Conservation (phyloP, 495 filamentous ascomycete species). For the Glonium stellatum region DNA sequence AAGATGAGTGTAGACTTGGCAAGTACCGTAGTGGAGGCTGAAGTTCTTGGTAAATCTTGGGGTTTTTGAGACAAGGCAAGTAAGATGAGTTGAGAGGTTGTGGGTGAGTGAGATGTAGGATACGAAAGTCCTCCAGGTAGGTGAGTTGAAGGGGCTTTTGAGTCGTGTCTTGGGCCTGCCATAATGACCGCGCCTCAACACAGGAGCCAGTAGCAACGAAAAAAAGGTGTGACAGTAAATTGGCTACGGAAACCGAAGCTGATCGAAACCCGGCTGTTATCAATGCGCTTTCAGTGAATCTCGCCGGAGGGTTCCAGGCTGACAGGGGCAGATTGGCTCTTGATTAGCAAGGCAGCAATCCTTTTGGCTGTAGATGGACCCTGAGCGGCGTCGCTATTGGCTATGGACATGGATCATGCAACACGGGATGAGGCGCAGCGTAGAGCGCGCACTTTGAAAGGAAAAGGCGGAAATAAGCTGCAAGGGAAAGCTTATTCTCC, state of each 20-base stretch:
- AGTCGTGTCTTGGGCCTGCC: background rate
- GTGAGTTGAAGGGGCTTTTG: background rate
- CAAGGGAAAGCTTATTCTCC: background rate
- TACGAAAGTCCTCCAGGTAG: background rate
- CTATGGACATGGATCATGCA: background rate
- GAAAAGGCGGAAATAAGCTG: background rate
- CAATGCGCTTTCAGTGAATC: background rate
- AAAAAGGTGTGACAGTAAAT: background rate
- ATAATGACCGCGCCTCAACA: background rate
- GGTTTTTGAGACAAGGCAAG: background rate
- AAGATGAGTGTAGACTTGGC: background rate
- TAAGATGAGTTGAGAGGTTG: background rate
- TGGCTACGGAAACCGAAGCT: background rate
- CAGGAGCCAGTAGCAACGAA: background rate
- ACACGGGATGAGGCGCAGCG: background rate
- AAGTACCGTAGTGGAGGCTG: background rate
- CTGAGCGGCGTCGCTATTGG: background rate
- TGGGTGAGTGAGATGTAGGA: background rate
- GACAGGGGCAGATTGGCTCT: background rate
- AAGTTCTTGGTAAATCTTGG: background rate
- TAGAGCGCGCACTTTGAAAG: background rate
- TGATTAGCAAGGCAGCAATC: too few species aligned
- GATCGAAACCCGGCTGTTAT: background rate
- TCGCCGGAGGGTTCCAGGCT: background rate
- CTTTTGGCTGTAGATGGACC: too few species aligned